Evolutionary conservation across 345 rosid species (phyloP).

Genomic region (Populus pruinosa): DNA sequence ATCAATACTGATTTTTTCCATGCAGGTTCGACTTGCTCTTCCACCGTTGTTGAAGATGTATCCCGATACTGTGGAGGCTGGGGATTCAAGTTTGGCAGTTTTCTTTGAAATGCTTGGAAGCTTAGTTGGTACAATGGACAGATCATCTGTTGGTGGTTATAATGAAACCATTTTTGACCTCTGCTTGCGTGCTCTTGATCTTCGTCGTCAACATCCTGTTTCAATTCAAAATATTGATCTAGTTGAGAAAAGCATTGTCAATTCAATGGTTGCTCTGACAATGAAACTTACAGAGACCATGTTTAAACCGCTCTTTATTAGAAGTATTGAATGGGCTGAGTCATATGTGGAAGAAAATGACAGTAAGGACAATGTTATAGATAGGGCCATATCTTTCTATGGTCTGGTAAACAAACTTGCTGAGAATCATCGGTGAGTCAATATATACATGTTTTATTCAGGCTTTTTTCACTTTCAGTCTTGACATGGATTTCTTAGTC

Average conservation of each 20-base stretch:
- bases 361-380: slow-evolving; percentile 32
- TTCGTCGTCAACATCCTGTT: slow-evolving; percentile 60
- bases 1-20: slow-evolving; percentile 9
- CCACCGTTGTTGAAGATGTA: slow-evolving; percentile 69
- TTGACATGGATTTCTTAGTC: not conserved
- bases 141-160: slow-evolving; percentile 54
- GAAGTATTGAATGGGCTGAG: slow-evolving; percentile 83
- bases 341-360: slow-evolving; percentile 47
- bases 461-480: not conserved
- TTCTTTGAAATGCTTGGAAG: slow-evolving; percentile 70
- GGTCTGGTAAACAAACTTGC: slow-evolving; percentile 69
- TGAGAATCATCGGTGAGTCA: slow-evolving; percentile 75
- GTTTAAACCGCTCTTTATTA: slow-evolving; percentile 88
- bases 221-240: slow-evolving; percentile 55
- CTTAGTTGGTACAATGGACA: slow-evolving; percentile 68
- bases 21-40: slow-evolving; percentile 82
- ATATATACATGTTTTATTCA: not conserved
- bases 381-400: slow-evolving; percentile 75
- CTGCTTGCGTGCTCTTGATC: slow-evolving; percentile 81
- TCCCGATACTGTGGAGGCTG: slow-evolving; percentile 57
- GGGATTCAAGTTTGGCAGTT: slow-evolving; percentile 68
- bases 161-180: slow-evolving; percentile 68
- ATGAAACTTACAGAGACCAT: slow-evolving; percentile 91
- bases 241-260: slow-evolving; percentile 69
- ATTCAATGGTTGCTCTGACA: slow-evolving; percentile 56